Evolutionary conservation across 352 stramenopile species (phyloP).

Genomic region (Phytophthora pseudosyringae): DNA sequence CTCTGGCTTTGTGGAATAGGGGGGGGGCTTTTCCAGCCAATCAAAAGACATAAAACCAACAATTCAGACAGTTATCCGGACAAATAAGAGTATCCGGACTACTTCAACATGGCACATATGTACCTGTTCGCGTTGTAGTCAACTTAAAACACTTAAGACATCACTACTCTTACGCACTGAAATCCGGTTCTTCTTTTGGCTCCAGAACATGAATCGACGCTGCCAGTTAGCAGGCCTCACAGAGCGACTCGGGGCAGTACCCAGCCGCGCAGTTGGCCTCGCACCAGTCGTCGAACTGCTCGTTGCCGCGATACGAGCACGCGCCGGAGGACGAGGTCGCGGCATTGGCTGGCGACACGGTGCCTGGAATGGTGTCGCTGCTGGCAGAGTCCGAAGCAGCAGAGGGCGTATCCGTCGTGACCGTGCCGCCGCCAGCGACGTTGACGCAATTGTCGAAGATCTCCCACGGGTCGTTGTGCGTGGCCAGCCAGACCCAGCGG

Average conservation of each 20-base stretch:
- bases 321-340: constrained; percentile 9
- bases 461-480: constrained; percentile 51
- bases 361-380: constrained; percentile 13
- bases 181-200: no score
- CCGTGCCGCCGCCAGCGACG: constrained; percentile 11
- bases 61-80: constrained; percentile 17
- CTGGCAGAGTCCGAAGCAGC: not conserved
- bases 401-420: constrained; percentile 7
- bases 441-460: constrained; percentile 56
- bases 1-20: constrained; percentile 24
- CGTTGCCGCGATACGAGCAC: constrained; percentile 19
- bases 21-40: constrained; percentile 3
- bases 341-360: constrained; percentile 10
- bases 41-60: not conserved
- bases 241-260: constrained; percentile 37
- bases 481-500: constrained; percentile 56
- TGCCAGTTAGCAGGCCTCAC: constrained; percentile 22
- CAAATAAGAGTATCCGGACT: constrained; percentile 10
- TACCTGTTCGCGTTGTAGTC: not conserved
- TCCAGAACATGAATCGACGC: not conserved
- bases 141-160: not conserved
- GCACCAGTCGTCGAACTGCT: constrained; percentile 37
- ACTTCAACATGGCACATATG: constrained; percentile 16
- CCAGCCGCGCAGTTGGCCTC: constrained; percentile 31
- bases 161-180: not conserved